Conservation (phyloP, 139 green algal species). For the Micromonas commoda region DNA sequence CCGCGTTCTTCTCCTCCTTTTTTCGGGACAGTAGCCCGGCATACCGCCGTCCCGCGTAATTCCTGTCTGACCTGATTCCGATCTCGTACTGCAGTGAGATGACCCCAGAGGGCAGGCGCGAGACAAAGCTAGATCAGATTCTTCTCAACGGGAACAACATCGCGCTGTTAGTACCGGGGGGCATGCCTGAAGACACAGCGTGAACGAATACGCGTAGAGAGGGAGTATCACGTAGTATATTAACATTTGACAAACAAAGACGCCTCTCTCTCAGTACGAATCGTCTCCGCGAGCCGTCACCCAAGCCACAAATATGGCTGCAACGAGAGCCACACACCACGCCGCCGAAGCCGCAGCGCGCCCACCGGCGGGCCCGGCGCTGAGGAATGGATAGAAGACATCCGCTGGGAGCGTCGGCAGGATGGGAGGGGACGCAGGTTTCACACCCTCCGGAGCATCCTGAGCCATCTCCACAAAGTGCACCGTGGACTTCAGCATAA, state of each 20-base stretch:
- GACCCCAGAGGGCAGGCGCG: constrained; percentile 63
- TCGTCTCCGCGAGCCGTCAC: background rate
- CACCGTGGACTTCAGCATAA: background rate
- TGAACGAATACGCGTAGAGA: no score
- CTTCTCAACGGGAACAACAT: constrained; percentile 98
- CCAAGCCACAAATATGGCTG: background rate
- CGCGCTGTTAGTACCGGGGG: constrained; percentile 80
- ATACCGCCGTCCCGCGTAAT: no score
- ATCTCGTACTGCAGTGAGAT: constrained; percentile 54
- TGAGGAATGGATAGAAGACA: constrained; percentile 7
- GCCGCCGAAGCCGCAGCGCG: no score
- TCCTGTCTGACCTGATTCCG: no score
- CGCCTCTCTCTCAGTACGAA: background rate
- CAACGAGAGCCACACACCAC: background rate
- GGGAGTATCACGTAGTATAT: no score
- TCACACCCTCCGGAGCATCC: background rate
- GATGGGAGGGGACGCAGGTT: background rate
- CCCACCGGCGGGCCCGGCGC: background rate
- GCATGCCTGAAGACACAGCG: constrained; percentile 14
- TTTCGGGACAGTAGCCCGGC: no score
- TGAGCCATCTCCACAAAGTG: background rate
- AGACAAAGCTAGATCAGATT: constrained; percentile 79
- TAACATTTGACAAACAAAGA: no score
- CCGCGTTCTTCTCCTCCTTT: background rate
- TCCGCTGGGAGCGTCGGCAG: background rate